phyloP scores from a whole-genome alignment of 176 grass and related monocot genomes.

The Eragrostis curvula region DNA sequence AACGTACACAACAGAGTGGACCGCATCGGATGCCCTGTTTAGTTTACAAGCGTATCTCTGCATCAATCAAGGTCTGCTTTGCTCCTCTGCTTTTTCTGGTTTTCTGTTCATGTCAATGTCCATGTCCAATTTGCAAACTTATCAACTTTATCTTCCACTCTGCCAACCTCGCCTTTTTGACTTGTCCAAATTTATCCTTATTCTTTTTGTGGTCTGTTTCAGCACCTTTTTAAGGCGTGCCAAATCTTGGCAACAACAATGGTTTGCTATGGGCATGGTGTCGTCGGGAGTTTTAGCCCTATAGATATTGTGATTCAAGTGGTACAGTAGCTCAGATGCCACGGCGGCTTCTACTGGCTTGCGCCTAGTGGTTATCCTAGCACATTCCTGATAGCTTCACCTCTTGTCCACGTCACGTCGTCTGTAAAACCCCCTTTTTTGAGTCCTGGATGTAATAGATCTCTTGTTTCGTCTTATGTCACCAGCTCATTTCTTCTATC shows the following conservation, averaged over 20 bases:
- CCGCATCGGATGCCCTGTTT: constrained; percentile 51
- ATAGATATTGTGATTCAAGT: constrained; percentile 41
- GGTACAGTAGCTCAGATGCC: constrained; percentile 21
- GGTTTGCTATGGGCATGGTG: not conserved
- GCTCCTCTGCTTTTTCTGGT: not conserved
- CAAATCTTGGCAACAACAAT: constrained; percentile 59
- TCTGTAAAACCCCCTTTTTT: not conserved
- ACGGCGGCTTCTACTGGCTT: not conserved
- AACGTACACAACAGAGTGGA: constrained; percentile 31
- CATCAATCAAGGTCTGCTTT: constrained; percentile 29
- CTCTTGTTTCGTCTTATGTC: too few relatives aligned
- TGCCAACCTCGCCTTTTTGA: constrained; percentile 48
- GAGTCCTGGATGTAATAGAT: not conserved
- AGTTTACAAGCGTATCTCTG: constrained; percentile 51
- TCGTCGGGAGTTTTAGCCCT: not conserved
- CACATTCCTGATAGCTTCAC: not conserved
- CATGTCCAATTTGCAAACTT: constrained; percentile 39
- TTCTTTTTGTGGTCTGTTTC: constrained; percentile 32
- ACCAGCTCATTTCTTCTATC: too few relatives aligned
- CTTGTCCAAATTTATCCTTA: constrained; percentile 49
- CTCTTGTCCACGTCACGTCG: not conserved
- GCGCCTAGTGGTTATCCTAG: not conserved
- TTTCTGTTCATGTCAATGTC: constrained; percentile 45
- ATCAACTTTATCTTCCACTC: constrained; percentile 54
- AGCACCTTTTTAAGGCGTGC: constrained; percentile 8